Conservation (phyloP, 352 stramenopile genomes). For the Phytopythium aichiense region DNA sequence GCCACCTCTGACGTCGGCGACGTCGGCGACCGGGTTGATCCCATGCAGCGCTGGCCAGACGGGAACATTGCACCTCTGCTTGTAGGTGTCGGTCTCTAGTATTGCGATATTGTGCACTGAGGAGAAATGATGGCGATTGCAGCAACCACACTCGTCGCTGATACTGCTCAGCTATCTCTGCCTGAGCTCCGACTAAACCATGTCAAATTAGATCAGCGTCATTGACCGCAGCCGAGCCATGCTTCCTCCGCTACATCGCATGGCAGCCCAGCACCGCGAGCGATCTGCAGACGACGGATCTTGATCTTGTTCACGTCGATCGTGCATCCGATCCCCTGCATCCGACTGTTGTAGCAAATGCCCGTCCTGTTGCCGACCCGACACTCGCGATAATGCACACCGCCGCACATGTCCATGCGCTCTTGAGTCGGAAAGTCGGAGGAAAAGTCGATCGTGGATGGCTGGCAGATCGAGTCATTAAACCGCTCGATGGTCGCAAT, state of each 20-base stretch:
- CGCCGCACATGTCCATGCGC: conserved; percentile 24
- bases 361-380: conserved; percentile 11
- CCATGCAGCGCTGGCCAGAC: too few species aligned
- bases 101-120: too few species aligned
- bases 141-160: too few species aligned
- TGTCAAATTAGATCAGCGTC: too few species aligned
- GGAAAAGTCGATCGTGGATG: not conserved
- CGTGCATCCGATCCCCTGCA: conserved; percentile 32
- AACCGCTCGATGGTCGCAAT: conserved; percentile 10
- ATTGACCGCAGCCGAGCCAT: conserved; percentile 20
- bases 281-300: conserved; percentile 23
- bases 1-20: not conserved
- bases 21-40: too few species aligned
- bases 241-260: conserved; percentile 21
- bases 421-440: conserved; percentile 17
- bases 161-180: too few species aligned
- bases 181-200: too few species aligned
- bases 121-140: too few species aligned
- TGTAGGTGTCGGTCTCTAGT: too few species aligned
- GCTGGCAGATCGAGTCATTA: conserved; percentile 13
- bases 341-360: conserved; percentile 32
- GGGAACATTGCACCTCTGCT: too few species aligned
- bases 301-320: conserved; percentile 19
- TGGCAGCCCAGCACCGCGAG: conserved; percentile 7
- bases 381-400: conserved; percentile 22